A percentile compares a stretch with the other conserved stretches of the same genome.
phyloP scores from a whole-genome alignment of 2,329 filamentous ascomycete genomes.

The Ascosphaera apis region DNA sequence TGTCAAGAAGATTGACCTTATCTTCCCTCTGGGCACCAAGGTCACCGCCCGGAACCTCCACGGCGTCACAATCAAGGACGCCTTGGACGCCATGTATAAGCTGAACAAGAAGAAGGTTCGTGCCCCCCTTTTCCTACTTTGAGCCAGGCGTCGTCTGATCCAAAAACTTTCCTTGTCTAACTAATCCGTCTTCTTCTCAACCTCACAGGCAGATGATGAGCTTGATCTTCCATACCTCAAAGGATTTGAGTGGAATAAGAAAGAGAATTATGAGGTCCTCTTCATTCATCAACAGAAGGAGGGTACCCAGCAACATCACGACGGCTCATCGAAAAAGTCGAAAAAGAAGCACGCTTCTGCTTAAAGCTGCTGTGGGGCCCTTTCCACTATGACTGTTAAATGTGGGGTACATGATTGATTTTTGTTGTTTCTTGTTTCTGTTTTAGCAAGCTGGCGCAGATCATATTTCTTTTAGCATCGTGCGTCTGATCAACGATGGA shows the following conservation, averaged over 20 bases:
- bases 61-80: constrained; percentile 94
- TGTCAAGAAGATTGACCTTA: constrained; percentile 82
- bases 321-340: constrained; percentile 30
- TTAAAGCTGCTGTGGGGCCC: background rate
- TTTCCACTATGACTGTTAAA: background rate
- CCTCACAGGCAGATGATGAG: constrained; percentile 61
- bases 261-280: constrained; percentile 72
- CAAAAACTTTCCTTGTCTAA: constrained; percentile 1
- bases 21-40: constrained; percentile 71
- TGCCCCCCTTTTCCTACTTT: background rate
- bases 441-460: too few relatives aligned
- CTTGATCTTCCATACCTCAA: constrained; percentile 67
- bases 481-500: too few relatives aligned
- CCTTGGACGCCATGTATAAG: constrained; percentile 86
- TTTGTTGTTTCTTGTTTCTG: background rate
- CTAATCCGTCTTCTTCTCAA: background rate
- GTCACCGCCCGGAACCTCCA: constrained; percentile 79
- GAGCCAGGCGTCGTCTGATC: background rate
- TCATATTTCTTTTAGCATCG: background rate
- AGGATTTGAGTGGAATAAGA: constrained; percentile 91
- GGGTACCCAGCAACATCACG: constrained; percentile 25
- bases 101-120: constrained; percentile 86
- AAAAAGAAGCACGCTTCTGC: constrained; percentile 34
- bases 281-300: constrained; percentile 67
- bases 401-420: background rate